Base-by-base conservation (phyloP, 805 yeast species). In the Ogataea pini region DNA sequence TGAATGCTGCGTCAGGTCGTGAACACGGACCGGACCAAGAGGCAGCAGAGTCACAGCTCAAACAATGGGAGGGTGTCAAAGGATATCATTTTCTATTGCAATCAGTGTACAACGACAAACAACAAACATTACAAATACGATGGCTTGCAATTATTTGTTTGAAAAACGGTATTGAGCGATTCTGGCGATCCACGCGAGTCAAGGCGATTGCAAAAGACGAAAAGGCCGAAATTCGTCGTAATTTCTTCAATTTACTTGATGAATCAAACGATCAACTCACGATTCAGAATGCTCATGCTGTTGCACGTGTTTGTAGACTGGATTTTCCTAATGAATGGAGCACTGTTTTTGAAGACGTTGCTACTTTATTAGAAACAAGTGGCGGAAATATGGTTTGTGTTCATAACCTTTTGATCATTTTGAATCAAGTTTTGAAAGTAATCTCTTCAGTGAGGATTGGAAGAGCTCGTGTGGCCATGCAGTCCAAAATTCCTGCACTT, bases 291-390 rank as follows among this genome's bases (percentile, higher is more conserved):
- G 95, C 97, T 0, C 86, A 87, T 54, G 84, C 95, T 0, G 72
- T 87, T 6, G 84, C 96, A 1, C 74, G 84, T 50, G 86, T 94
- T 22, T 85, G 87, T 20, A 70, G 97, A 43, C 72, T 81, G 48
- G 99, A 94, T 59, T 94, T 88, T 62, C 97, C 98, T 0, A 65
- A 70, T 1, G 90, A 85, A 39, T 94, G 97, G 97, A 90, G 95
- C 0, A 66, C 76, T 2, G 62, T 94, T 16, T 86, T 94, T 60
- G 91, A 86, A 48, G 83, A 83, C 12, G 51, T 85, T 1, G 74
- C 79, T 38, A 58, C 58, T 3, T 58, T 72, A 17, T 59, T 85
- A 41, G 79, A 72, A 48, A 66, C 71, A 10, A 74, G 75, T 14
- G 72, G 73, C 12, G 71, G 68, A 20, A 77, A 81, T 51, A 64